Percentiles rank a stretch among this genome's conserved stretches.
Conservation (phyloP, 192 early-diverging fungal species). For the Podila clonocystis region DNA sequence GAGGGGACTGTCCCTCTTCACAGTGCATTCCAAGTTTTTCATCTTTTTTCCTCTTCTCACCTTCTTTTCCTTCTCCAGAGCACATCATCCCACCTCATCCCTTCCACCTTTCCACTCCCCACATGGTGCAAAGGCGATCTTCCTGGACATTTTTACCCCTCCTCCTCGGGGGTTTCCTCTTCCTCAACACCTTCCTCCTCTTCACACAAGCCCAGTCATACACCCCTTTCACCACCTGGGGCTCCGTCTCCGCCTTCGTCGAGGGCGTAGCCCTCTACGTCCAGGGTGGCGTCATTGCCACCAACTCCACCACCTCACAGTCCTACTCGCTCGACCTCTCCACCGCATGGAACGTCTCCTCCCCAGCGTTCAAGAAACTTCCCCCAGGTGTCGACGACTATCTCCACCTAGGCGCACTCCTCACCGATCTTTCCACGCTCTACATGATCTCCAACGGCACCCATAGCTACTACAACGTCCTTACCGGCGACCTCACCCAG, state of each 20-base stretch:
- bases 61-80: too few species aligned
- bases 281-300: neutral
- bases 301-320: neutral
- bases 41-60: too few species aligned
- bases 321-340: slow-evolving; percentile 23
- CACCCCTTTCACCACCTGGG: neutral
- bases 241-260: neutral
- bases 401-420: neutral
- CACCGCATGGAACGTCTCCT: slow-evolving; percentile 4
- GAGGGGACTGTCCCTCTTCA: too few species aligned
- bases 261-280: slow-evolving; percentile 18
- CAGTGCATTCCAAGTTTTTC: too few species aligned
- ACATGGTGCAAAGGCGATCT: neutral
- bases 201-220: slow-evolving; percentile 5
- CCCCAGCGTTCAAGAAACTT: slow-evolving; percentile 6
- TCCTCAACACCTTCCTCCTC: neutral
- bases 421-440: neutral
- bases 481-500: neutral
- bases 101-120: neutral
- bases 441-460: neutral
- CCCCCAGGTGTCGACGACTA: neutral
- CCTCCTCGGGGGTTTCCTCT: neutral
- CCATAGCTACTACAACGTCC: neutral
- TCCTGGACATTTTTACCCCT: neutral
- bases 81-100: too few species aligned